Conservation (phyloP, 2,329 filamentous ascomycete genomes). For the Paramyrothecium roridum region DNA sequence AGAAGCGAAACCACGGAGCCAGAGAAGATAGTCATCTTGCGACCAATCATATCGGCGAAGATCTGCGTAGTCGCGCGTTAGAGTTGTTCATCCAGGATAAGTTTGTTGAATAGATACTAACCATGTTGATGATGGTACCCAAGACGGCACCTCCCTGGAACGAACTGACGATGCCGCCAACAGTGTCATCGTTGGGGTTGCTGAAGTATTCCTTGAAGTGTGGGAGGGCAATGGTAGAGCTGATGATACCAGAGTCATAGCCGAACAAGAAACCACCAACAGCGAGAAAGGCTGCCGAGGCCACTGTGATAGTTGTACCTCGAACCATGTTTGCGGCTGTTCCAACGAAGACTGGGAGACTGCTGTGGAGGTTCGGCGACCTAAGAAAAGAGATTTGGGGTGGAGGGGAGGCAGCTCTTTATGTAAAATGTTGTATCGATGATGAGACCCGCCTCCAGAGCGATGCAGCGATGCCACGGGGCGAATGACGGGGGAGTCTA, state of each 20-base stretch:
- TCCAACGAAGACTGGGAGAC: not conserved
- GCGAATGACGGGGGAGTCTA: not conserved
- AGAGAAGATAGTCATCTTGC: conserved; percentile 23
- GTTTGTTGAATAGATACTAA: conserved; percentile 4
- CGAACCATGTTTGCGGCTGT: conserved; percentile 6
- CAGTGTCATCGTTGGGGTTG: conserved; percentile 24
- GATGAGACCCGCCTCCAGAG: not conserved
- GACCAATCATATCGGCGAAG: conserved; percentile 24
- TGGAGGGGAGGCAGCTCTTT: not conserved
- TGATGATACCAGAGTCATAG: conserved; percentile 46
- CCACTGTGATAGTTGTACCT: conserved; percentile 10
- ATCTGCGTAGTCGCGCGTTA: conserved; percentile 5
- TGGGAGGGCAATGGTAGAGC: conserved; percentile 21
- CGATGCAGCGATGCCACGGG: not conserved
- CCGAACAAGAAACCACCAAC: conserved; percentile 32
- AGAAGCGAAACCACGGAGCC: conserved; percentile 23
- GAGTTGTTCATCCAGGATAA: too few species aligned
- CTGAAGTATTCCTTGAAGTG: conserved; percentile 37
- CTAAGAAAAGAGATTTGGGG: not conserved
- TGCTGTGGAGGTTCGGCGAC: not conserved
- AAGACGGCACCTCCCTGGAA: conserved; percentile 22
- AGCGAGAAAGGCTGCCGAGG: conserved; percentile 20
- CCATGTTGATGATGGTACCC: conserved; percentile 22
- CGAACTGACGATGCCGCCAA: conserved; percentile 20
- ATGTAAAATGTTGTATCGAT: not conserved